These are phyloP conservation scores for Acacia confusa DNA, from an alignment of 306 rosid species.

Conservation along the genomic window DNA sequence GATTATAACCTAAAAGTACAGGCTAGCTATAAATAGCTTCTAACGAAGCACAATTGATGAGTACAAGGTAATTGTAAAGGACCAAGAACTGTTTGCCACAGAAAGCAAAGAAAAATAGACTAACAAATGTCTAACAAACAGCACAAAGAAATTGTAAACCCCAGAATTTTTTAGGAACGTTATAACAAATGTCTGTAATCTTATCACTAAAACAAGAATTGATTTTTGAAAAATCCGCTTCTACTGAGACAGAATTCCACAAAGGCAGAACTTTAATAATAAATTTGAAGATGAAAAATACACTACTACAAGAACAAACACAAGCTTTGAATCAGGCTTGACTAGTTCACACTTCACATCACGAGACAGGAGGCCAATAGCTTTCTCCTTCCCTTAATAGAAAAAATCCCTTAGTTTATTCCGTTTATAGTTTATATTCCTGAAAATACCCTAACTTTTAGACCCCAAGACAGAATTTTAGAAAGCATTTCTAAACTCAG, in stretches of 20 bases:
- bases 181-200: not conserved
- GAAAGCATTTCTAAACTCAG: not conserved
- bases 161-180: not conserved
- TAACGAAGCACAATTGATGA: not conserved
- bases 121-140: too few species aligned
- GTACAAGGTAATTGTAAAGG: not conserved
- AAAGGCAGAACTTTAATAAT: not conserved
- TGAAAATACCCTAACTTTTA: not conserved
- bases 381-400: not conserved
- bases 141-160: too few species aligned
- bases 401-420: not conserved
- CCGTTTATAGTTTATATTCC: not conserved
- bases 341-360: not conserved
- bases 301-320: not conserved
- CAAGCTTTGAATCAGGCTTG: not conserved
- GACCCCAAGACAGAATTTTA: not conserved
- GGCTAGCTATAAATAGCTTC: not conserved
- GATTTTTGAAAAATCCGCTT: constrained; percentile 1
- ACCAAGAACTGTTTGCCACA: not conserved
- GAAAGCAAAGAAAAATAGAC: not conserved
- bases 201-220: not conserved
- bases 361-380: too few species aligned
- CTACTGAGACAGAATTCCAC: not conserved
- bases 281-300: not conserved
- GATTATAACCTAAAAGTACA: not conserved